A percentile compares a stretch with the other conserved stretches of the same genome.
These are phyloP conservation scores for Dryadomyces quercivorus DNA, from an alignment of 2,329 filamentous ascomycete genomes.

Conservation along the genomic window DNA sequence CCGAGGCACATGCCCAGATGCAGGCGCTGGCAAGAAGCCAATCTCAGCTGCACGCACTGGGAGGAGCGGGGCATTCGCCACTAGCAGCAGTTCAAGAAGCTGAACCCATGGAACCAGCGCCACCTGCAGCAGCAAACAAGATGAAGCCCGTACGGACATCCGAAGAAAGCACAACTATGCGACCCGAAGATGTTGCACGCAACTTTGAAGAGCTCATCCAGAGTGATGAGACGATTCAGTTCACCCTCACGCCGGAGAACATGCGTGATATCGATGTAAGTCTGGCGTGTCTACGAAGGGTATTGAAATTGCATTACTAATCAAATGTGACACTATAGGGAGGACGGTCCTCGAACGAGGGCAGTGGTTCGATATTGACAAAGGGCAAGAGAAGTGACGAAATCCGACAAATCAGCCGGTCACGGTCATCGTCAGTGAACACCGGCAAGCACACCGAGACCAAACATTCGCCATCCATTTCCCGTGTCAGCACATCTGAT, in stretches of 20 bases:
- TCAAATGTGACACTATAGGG: slow-evolving; percentile 17
- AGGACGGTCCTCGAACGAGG: slow-evolving; percentile 24
- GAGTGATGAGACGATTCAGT: slow-evolving; percentile 72
- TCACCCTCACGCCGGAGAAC: slow-evolving; percentile 66
- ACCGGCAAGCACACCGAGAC: slow-evolving; percentile 21
- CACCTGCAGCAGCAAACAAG: slow-evolving; percentile 35
- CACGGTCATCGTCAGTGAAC: slow-evolving; percentile 35
- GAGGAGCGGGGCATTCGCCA: background rate
- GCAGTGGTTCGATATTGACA: slow-evolving; percentile 27
- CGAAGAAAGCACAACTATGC: slow-evolving; percentile 39
- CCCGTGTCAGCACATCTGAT: slow-evolving; percentile 15
- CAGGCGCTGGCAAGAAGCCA: background rate
- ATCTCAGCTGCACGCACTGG: background rate
- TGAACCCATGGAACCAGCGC: slow-evolving; percentile 14
- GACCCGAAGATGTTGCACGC: slow-evolving; percentile 46
- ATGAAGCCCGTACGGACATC: slow-evolving; percentile 43
- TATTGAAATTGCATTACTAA: background rate
- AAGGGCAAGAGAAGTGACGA: slow-evolving; percentile 37
- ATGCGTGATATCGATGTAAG: slow-evolving; percentile 66
- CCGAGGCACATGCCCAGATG: background rate
- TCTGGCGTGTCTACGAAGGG: slow-evolving; percentile 9
- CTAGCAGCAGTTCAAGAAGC: background rate
- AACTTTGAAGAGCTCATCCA: slow-evolving; percentile 72
- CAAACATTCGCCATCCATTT: slow-evolving; percentile 21
- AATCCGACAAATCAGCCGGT: slow-evolving; percentile 24